These are phyloP conservation scores for Podospora anserina DNA, from an alignment of 495 filamentous ascomycete species.

Conservation along the genomic window DNA sequence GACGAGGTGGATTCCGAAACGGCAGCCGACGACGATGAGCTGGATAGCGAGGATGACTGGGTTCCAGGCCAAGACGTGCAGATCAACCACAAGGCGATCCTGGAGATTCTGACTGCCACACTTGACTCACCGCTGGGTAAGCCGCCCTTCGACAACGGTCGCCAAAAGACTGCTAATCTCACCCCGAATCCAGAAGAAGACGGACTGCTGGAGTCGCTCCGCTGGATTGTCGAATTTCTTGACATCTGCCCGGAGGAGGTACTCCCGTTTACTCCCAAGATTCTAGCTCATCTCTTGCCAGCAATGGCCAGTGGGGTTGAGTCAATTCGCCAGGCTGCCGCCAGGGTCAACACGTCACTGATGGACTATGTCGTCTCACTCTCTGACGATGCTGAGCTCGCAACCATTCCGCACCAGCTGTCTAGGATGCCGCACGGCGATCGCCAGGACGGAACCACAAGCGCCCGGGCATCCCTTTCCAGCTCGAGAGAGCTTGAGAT, in stretches of 20 bases:
- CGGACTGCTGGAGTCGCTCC: conserved; percentile 81
- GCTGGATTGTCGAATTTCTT: conserved; percentile 95
- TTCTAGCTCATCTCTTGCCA: conserved; percentile 87
- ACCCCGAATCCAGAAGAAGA: conserved; percentile 64
- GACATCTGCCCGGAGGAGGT: conserved; percentile 98
- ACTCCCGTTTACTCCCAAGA: conserved; percentile 86
- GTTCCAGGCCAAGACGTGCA: conserved; percentile 95
- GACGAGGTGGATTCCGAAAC: conserved; percentile 59
- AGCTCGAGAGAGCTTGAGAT: conserved; percentile 52
- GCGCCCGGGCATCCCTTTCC: conserved; percentile 50
- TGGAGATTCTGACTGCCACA: conserved; percentile 89
- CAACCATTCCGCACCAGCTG: conserved; percentile 37
- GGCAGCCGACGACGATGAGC: conserved; percentile 54
- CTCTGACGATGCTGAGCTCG: conserved; percentile 64
- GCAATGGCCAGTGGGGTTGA: conserved; percentile 91
- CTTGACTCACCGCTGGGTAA: conserved; percentile 78
- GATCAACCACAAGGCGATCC: conserved; percentile 85
- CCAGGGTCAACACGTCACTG: conserved; percentile 81
- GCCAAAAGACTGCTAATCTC: conserved; percentile 23
- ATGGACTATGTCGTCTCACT: conserved; percentile 89
- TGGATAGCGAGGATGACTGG: conserved; percentile 82
- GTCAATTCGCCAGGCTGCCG: conserved; percentile 81
- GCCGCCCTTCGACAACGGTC: conserved; percentile 17
- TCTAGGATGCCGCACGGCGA: conserved; percentile 45
- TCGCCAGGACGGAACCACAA: conserved; percentile 55